A percentile compares a stretch with the other conserved stretches of the same genome.
These are phyloP conservation scores for Pisolithus orientalis DNA, from an alignment of 768 basidiomycete genomes.

Conservation along the genomic window DNA sequence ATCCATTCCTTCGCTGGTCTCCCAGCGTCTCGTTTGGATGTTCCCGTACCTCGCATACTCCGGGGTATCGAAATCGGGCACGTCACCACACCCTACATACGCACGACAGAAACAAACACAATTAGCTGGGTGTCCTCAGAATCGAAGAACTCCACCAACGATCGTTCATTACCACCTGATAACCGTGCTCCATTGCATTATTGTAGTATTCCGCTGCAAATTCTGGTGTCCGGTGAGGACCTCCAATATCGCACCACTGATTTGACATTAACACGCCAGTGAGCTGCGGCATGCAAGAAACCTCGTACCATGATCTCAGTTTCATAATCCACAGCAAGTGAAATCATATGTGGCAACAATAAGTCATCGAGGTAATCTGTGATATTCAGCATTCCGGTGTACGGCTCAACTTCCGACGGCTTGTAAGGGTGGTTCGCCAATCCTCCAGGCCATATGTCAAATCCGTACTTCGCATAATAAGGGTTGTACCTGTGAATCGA, in stretches of 20 bases:
- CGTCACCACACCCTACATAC: conserved; percentile 38
- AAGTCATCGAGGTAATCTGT: conserved; percentile 46
- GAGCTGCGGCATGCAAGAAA: background rate
- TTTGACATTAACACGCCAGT: conserved; percentile 4
- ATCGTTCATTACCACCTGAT: conserved; percentile 44
- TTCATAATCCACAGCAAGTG: conserved; percentile 40
- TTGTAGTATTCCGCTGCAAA: conserved; percentile 44
- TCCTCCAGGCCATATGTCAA: conserved; percentile 45
- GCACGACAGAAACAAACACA: background rate
- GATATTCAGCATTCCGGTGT: conserved; percentile 45
- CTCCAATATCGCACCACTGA: conserved; percentile 56
- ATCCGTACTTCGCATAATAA: conserved; percentile 45
- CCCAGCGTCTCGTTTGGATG: conserved; percentile 45
- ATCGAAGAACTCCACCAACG: conserved; percentile 17
- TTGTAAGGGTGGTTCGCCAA: conserved; percentile 49
- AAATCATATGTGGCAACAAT: conserved; percentile 46
- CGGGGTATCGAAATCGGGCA: conserved; percentile 51
- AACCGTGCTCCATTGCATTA: conserved; percentile 32
- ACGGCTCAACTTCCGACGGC: conserved; percentile 41
- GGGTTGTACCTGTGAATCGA: conserved; percentile 43
- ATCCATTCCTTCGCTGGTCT: conserved; percentile 55
- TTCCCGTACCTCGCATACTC: conserved; percentile 46
- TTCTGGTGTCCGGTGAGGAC: conserved; percentile 39
- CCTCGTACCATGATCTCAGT: conserved; percentile 48
- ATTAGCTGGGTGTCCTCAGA: background rate